Base-by-base conservation (phyloP, 805 yeast species). In the Candida oleophila region DNA sequence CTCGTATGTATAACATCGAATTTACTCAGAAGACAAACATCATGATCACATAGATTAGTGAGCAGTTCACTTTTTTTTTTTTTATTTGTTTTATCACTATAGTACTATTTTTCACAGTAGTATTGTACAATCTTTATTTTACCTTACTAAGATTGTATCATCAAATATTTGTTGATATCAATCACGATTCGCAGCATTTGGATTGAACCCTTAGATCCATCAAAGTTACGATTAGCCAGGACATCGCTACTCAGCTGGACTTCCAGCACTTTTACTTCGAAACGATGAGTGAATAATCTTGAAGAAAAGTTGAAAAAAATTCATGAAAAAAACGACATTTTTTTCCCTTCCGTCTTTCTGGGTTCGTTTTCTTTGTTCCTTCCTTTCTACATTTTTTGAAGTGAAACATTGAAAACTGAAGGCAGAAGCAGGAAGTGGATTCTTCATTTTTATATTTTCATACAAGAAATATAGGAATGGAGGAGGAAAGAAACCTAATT, bases 1-100 rank as follows among this genome's bases (percentile, higher is more conserved):
- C 98, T 81, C 97, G 99, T 89, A 88, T 78, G 96, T 89, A 76
- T 56, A 25, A 25, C 11, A 25, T 25, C 11, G 30, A 25, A 25
- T 25, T n/a, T 7, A 25, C 30, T 25, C 11, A 25, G 30, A 25
- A 25, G 30, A 25, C 30, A 25, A 25, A 11, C 30, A 25, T 7
- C n/a, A n/a, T n/a, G n/a, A n/a, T n/a, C n/a, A n/a, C n/a, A n/a
- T n/a, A n/a, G n/a, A n/a, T n/a, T n/a, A n/a, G n/a, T n/a, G n/a
- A n/a, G n/a, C n/a, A n/a, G n/a, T n/a, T n/a, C n/a, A n/a, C n/a
- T n/a, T n/a, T n/a, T n/a, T n/a, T n/a, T n/a, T n/a, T n/a, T n/a
- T n/a, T n/a, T n/a, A n/a, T n/a, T n/a, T n/a, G n/a, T n/a, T n/a
- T n/a, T n/a, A n/a, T n/a, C n/a, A n/a, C n/a, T n/a, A n/a, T n/a